A percentile compares a stretch with the other conserved stretches of the same genome.
These are phyloP conservation scores for Catunica adiposa DNA, from an alignment of 2,329 filamentous ascomycete species.

Conservation along the genomic window DNA sequence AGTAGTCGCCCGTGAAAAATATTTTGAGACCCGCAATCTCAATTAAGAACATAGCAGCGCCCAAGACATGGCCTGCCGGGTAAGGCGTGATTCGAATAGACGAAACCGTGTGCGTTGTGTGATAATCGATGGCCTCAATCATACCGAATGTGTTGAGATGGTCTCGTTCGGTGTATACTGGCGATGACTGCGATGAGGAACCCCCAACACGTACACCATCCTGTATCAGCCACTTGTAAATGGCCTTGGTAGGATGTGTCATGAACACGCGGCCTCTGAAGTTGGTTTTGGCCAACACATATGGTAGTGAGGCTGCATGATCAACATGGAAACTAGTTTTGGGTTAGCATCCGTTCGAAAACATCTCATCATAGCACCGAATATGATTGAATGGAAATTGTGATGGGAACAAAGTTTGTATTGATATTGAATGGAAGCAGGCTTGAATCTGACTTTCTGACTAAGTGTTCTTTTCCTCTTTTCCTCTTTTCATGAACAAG, in stretches of 20 bases:
- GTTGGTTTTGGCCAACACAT: constrained; percentile 94
- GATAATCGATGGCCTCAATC: constrained; percentile 96
- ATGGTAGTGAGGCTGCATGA: constrained; percentile 95
- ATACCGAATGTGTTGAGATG: constrained; percentile 82
- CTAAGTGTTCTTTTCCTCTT: neutral
- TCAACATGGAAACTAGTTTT: constrained; percentile 79
- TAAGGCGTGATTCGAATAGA: constrained; percentile 95
- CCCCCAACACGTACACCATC: constrained; percentile 85
- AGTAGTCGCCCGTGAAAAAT: constrained; percentile 96
- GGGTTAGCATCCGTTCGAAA: constrained; percentile 13
- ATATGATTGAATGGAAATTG: neutral
- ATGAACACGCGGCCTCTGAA: constrained; percentile 95
- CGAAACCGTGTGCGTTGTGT: constrained; percentile 93
- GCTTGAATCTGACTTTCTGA: neutral
- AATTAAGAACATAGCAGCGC: constrained; percentile 94
- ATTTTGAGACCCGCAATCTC: constrained; percentile 95
- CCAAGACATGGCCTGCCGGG: constrained; percentile 91
- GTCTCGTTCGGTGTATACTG: constrained; percentile 89
- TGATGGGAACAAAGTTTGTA: constrained; percentile 8
- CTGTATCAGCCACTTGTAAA: constrained; percentile 98
- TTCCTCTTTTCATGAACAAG: neutral
- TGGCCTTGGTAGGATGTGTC: constrained; percentile 97
- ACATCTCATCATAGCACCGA: neutral
- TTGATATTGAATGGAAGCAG: constrained; percentile 6
- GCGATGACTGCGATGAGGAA: constrained; percentile 49